Base-by-base conservation (phyloP, 1,284 basidiomycete species). In the Marasmius oreades region DNA sequence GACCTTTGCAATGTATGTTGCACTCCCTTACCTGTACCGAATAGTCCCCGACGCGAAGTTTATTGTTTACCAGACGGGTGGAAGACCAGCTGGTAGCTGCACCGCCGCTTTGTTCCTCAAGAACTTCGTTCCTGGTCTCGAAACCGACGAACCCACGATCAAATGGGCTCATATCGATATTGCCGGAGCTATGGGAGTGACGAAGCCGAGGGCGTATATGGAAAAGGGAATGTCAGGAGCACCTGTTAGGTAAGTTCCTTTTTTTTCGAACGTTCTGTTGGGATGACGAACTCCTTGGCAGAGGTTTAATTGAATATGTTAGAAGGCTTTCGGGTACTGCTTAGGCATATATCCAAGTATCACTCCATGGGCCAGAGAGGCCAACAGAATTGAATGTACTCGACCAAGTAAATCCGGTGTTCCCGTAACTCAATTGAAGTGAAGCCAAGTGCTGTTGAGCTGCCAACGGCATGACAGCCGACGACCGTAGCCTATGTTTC, bases 91-190 rank as follows among this genome's bases (percentile, higher is more conserved):
- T 12, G 93, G 92, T 26, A 78, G 83, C 51, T 86, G 83, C 69
- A 94, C 92, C 1, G 93, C 93, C 2, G 93, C 93, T 4, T 77
- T 95, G 43, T 95, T 96, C 84, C 77, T 96, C 59, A 92, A 92
- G 70, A 76, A 83, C 0, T 91, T 91, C 62, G 87, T 88, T 1
- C 77, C 86, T n/a, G 88, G 92, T 12, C 85, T 90, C 55, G 84
- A 87, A 53, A 77, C 77, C 7, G 69, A 78, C 53, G 74, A 76
- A 53, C 76, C 84, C 10, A 68, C 73, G 10, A 67, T 88, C 61
- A 78, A 81, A 20, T 50, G 47, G 47, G 47, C 47, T 18, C 47
- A 50, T n/a, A 26, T 93, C 36, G 93, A 95, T 67, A 94, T 94
- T 59, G 93, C 90, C 12, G 92, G 92, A 14, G 75, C 81, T 33